A percentile compares a stretch with the other conserved stretches of the same genome.
Conservation (phyloP, 495 filamentous ascomycete species). For the Cenococcum geophilum region DNA sequence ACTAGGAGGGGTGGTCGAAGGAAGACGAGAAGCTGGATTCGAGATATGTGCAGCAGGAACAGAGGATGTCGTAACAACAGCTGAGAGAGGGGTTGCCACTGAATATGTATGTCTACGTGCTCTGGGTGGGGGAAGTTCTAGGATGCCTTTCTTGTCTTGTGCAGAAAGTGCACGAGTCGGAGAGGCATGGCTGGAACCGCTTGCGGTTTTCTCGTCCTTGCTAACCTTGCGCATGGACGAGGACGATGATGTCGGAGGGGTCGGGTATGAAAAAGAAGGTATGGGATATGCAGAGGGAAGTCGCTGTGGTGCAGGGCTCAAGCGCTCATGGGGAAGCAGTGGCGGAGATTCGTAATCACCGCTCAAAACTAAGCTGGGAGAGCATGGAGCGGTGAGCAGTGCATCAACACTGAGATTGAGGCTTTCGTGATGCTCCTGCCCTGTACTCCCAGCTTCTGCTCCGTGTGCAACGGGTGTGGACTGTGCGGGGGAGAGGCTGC, state of each 20-base stretch:
- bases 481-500: slow-evolving; percentile 31
- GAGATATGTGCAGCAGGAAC: slow-evolving; percentile 69
- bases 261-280: slow-evolving; percentile 25
- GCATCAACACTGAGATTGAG: not conserved
- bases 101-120: slow-evolving; percentile 44
- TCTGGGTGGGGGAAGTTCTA: slow-evolving; percentile 22
- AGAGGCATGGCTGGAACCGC: not conserved
- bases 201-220: slow-evolving; percentile 5
- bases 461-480: slow-evolving; percentile 12
- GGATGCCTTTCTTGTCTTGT: slow-evolving; percentile 14
- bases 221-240: slow-evolving; percentile 24
- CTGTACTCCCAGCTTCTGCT: slow-evolving; percentile 1
- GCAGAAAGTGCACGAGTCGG: slow-evolving; percentile 20
- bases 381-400: slow-evolving; percentile 24
- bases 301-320: not conserved
- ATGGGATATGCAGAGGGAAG: slow-evolving; percentile 11
- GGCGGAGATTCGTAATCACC: slow-evolving; percentile 15
- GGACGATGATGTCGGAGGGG: slow-evolving; percentile 30
- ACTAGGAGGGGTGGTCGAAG: slow-evolving; percentile 52
- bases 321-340: slow-evolving; percentile 29
- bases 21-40: slow-evolving; percentile 57
- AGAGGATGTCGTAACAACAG: slow-evolving; percentile 57
- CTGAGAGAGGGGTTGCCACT: slow-evolving; percentile 56
- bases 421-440: slow-evolving; percentile 15
- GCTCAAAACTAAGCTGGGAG: slow-evolving; percentile 12